A percentile compares a stretch with the other conserved stretches of the same genome.
phyloP scores from a whole-genome alignment of 208 protist species.

The Trypanosoma platydactyli region DNA sequence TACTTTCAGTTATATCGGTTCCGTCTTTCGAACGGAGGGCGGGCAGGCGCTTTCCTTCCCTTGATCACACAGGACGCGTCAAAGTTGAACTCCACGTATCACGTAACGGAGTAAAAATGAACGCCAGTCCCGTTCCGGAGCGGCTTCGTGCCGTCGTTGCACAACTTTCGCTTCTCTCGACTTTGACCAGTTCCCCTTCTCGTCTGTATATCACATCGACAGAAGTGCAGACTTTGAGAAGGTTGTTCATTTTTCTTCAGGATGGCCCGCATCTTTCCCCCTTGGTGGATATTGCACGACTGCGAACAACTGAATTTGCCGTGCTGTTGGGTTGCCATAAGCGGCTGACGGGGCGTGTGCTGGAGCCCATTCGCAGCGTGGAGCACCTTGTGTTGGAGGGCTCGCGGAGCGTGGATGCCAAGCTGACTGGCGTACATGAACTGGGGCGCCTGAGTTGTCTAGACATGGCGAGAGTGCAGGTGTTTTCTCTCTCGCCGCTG shows the following conservation, averaged over 20 bases:
- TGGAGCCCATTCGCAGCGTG: slow-evolving; percentile 10
- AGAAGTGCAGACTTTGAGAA: neutral
- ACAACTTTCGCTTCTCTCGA: slow-evolving; percentile 6
- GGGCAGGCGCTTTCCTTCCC: neutral
- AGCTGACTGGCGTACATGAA: slow-evolving; percentile 33
- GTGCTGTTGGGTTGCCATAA: slow-evolving; percentile 10
- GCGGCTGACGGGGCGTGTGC: slow-evolving; percentile 2
- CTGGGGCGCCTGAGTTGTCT: slow-evolving; percentile 32
- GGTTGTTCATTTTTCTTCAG: slow-evolving; percentile 14
- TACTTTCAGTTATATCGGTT: slow-evolving; percentile 9
- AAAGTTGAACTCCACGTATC: neutral
- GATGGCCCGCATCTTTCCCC: neutral
- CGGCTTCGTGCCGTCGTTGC: neutral
- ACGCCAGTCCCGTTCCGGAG: neutral
- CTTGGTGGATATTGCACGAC: slow-evolving; percentile 3
- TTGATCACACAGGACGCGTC: neutral
- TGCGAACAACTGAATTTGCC: slow-evolving; percentile 17
- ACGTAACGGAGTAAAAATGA: slow-evolving; percentile 7
- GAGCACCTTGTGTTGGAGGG: slow-evolving; percentile 30
- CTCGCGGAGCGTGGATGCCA: slow-evolving; percentile 16
- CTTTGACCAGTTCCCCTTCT: neutral
- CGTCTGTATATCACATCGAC: slow-evolving; percentile 4
- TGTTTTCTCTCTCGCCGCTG: slow-evolving; percentile 39
- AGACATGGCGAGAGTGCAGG: slow-evolving; percentile 11
- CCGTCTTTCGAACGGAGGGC: neutral